A percentile compares a stretch with the other conserved stretches of the same genome.
Conservation (phyloP, 345 rosid genomes). For the Populus simonii region DNA sequence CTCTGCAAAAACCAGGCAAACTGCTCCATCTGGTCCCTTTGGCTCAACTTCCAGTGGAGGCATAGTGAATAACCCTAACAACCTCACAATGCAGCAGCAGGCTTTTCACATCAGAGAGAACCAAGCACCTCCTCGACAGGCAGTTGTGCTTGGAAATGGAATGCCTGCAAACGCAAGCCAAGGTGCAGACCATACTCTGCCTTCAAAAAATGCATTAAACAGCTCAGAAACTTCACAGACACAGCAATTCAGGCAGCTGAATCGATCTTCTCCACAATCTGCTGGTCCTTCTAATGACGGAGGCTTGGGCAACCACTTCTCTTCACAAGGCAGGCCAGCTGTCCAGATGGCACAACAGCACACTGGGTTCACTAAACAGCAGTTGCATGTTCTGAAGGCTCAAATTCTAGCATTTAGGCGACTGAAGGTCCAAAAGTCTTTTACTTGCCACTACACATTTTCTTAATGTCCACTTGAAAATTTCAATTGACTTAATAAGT, state of each 20-base stretch:
- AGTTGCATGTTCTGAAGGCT: slow-evolving; percentile 95
- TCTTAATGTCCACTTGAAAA: background rate
- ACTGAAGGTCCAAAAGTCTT: slow-evolving; percentile 59
- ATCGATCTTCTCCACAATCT: slow-evolving; percentile 55
- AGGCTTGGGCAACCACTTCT: slow-evolving; percentile 31
- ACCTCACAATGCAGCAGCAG: slow-evolving; percentile 53
- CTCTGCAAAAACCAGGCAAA: slow-evolving; percentile 60
- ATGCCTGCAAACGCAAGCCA: slow-evolving; percentile 53
- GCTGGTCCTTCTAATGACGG: slow-evolving; percentile 51
- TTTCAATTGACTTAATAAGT: slow-evolving; percentile 5
- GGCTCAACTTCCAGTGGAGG: slow-evolving; percentile 55
- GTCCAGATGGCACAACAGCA: slow-evolving; percentile 54
- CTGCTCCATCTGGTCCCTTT: slow-evolving; percentile 46
- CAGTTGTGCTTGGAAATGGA: slow-evolving; percentile 57
- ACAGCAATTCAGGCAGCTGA: slow-evolving; percentile 64
- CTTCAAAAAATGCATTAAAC: slow-evolving; percentile 44
- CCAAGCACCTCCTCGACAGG: slow-evolving; percentile 55
- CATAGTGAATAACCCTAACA: slow-evolving; percentile 38
- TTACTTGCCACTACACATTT: background rate
- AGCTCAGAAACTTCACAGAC: slow-evolving; percentile 55
- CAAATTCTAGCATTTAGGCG: slow-evolving; percentile 96
- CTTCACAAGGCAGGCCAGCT: slow-evolving; percentile 54
- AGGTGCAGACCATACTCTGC: slow-evolving; percentile 50
- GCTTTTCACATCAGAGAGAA: slow-evolving; percentile 63
- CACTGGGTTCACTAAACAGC: slow-evolving; percentile 82